Evolutionary conservation across 768 basidiomycete genomes (phyloP).

Genomic region (Lactarius quietus): DNA sequence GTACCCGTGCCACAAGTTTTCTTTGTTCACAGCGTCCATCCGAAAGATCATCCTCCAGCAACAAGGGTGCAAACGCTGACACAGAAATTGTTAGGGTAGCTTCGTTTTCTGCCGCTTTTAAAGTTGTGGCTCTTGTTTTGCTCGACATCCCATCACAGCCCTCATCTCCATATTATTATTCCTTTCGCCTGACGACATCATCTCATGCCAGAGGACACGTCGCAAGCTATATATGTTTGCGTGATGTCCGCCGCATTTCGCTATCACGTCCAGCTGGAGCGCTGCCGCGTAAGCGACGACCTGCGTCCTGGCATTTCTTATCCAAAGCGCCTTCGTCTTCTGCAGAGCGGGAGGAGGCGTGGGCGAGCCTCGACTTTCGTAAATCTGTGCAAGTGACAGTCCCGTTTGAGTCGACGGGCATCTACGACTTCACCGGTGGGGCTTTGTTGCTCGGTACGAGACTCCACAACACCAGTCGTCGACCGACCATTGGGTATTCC

Average conservation of each 20-base stretch:
- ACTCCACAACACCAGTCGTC: not conserved
- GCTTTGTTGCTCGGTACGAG: constrained; percentile 23
- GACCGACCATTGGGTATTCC: constrained; percentile 17
- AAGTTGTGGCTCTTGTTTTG: too few relatives aligned
- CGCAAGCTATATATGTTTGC: constrained; percentile 7
- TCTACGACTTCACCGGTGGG: constrained; percentile 27
- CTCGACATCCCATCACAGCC: constrained; percentile 13
- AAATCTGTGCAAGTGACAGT: constrained; percentile 12
- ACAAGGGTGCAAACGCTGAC: too few relatives aligned
- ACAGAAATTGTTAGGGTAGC: too few relatives aligned
- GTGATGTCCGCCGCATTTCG: constrained; percentile 6
- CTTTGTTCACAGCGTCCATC: too few relatives aligned
- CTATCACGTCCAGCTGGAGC: constrained; percentile 21
- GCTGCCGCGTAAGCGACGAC: constrained; percentile 15
- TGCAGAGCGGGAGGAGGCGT: constrained; percentile 21
- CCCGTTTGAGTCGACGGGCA: constrained; percentile 20
- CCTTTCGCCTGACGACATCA: constrained; percentile 8
- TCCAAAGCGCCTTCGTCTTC: constrained; percentile 14
- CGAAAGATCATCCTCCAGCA: too few relatives aligned
- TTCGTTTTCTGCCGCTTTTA: too few relatives aligned
- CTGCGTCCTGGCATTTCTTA: constrained; percentile 1
- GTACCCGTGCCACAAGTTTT: too few relatives aligned
- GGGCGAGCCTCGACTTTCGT: constrained; percentile 14
- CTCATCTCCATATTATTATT: constrained; percentile 8
- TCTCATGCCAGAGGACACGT: constrained; percentile 14